Percentiles rank a stretch among this genome's conserved stretches.
Evolutionary conservation across 2,329 filamentous ascomycete species (phyloP).

Genomic region (Trichophyton equinum): DNA sequence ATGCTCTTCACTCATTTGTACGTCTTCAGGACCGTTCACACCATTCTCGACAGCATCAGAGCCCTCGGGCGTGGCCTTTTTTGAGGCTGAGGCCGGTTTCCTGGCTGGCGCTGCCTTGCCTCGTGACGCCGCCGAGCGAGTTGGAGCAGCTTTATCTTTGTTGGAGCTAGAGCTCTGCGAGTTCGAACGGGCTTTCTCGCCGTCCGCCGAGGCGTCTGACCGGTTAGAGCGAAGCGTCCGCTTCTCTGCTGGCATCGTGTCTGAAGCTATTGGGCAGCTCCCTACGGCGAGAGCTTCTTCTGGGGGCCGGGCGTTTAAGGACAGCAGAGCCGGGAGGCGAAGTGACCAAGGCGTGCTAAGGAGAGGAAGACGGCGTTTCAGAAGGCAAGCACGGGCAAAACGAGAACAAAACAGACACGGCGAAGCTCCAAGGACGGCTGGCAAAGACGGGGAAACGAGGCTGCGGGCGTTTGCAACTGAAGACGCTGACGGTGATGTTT

Average conservation of each 20-base stretch:
- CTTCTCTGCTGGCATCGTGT: constrained; percentile 34
- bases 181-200: constrained; percentile 33
- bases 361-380: neutral
- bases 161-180: constrained; percentile 32
- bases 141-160: constrained; percentile 35
- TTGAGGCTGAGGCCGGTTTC: constrained; percentile 21
- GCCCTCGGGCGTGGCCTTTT: constrained; percentile 53
- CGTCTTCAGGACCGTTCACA: constrained; percentile 51
- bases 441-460: neutral
- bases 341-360: neutral
- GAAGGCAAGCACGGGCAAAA: neutral
- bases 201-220: constrained; percentile 28
- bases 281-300: neutral
- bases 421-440: neutral
- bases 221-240: constrained; percentile 37
- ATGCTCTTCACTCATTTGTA: constrained; percentile 57
- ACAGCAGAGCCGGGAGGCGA: constrained; percentile 1
- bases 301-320: neutral
- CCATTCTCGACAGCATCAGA: constrained; percentile 59
- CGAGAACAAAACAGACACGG: neutral
- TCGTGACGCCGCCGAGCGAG: constrained; percentile 19
- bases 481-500: neutral
- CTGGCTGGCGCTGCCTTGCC: constrained; percentile 7
- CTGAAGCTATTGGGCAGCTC: constrained; percentile 18
- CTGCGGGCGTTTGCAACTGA: neutral